A percentile compares a stretch with the other conserved stretches of the same genome.
phyloP scores from a whole-genome alignment of 164 flowering plant genomes.

The Magnolia sinica region DNA sequence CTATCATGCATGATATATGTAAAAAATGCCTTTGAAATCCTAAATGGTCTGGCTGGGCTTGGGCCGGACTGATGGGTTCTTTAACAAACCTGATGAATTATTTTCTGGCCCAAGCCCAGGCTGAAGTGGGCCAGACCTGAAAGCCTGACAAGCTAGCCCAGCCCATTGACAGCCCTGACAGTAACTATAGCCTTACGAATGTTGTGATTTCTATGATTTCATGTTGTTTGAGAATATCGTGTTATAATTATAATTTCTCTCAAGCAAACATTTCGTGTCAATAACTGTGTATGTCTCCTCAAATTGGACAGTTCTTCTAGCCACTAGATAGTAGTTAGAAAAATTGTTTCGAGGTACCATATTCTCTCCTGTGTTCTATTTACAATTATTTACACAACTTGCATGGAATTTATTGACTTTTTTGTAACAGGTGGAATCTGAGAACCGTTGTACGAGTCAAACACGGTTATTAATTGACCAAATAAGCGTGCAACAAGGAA shows the following conservation, averaged over 20 bases:
- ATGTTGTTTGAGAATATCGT: too few relatives aligned
- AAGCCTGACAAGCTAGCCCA: too few relatives aligned
- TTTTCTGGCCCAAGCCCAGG: too few relatives aligned
- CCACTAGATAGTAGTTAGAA: neutral
- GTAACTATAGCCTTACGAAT: too few relatives aligned
- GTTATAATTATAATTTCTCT: neutral
- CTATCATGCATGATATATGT: too few relatives aligned
- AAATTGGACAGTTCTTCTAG: neutral
- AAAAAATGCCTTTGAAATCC: too few relatives aligned
- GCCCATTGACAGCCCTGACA: too few relatives aligned
- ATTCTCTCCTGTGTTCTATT: neutral
- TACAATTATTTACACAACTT: neutral
- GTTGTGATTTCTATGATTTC: too few relatives aligned
- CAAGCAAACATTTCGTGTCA: neutral
- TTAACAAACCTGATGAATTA: too few relatives aligned
- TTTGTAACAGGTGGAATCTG: conserved; percentile 67
- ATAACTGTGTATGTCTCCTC: neutral
- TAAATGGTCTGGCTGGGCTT: too few relatives aligned
- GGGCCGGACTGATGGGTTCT: too few relatives aligned
- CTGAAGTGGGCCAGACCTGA: too few relatives aligned
- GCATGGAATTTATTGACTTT: conserved; percentile 3
- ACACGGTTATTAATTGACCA: conserved; percentile 78
- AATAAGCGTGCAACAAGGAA: conserved; percentile 79
- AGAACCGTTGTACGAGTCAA: conserved; percentile 71
- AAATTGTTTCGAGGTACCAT: neutral